Evolutionary conservation across 169 alveolate genomes (phyloP).

Genomic region (Plasmodium gonderi): DNA sequence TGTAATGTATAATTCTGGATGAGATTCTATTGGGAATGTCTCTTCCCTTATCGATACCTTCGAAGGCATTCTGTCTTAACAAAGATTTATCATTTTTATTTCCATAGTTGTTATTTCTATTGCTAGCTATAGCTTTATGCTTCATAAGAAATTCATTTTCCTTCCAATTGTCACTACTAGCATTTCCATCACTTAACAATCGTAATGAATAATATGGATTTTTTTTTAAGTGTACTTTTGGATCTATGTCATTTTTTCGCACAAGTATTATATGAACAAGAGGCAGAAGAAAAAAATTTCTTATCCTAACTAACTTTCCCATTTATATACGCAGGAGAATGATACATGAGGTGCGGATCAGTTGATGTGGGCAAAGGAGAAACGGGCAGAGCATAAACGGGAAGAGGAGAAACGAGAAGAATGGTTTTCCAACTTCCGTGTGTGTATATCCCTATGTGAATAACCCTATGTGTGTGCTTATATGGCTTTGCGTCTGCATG

Average conservation of each 20-base stretch:
- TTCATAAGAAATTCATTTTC: no score
- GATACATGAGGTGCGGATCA: background rate
- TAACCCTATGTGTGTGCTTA: background rate
- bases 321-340: background rate
- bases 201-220: background rate
- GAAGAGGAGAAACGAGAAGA: no score
- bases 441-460: background rate
- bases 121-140: no score
- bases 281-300: background rate
- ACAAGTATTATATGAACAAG: background rate
- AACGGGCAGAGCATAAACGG: no score
- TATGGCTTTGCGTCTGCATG: background rate
- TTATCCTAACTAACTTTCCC: conserved; percentile 13
- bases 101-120: no score
- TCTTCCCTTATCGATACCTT: no score
- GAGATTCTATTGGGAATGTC: no score
- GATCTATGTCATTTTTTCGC: background rate
- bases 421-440: background rate
- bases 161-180: background rate
- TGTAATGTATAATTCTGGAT: no score
- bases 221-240: background rate
- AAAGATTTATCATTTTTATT: no score
- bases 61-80: no score
- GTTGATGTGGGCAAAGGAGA: no score
- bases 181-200: background rate